These are phyloP conservation scores for Mortierella hygrophila DNA, from an alignment of 192 early-diverging fungal species.

Conservation along the genomic window DNA sequence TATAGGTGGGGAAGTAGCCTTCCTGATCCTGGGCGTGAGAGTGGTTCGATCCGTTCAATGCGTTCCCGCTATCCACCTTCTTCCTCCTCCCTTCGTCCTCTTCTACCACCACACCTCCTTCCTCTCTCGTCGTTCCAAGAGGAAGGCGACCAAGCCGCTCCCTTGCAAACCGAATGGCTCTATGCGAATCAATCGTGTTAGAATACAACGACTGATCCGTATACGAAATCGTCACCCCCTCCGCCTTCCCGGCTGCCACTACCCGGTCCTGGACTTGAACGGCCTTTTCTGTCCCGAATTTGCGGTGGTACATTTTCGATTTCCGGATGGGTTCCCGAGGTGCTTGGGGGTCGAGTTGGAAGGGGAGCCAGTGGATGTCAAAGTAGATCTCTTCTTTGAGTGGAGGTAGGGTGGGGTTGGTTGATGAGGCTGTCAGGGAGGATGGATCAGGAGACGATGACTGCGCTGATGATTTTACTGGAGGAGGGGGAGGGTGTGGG, in stretches of 20 bases:
- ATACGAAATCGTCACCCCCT: constrained; percentile 17
- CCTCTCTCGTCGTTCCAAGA: background rate
- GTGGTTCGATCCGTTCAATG: background rate
- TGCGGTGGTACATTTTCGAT: constrained; percentile 7
- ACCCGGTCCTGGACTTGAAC: constrained; percentile 10
- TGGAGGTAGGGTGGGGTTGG: background rate
- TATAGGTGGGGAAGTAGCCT: background rate
- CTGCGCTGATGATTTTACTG: background rate
- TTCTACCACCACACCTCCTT: background rate
- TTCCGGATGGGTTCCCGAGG: background rate
- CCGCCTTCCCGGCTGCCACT: background rate
- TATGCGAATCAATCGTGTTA: constrained; percentile 27
- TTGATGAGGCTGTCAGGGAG: background rate
- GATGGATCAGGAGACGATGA: background rate
- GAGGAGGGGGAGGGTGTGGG: background rate
- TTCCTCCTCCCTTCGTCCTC: background rate
- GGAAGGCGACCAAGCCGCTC: constrained; percentile 11
- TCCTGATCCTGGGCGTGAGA: background rate
- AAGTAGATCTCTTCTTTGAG: constrained; percentile 2
- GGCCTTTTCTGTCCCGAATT: constrained; percentile 14
- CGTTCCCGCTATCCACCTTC: background rate
- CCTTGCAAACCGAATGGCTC: constrained; percentile 18
- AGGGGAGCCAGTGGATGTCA: constrained; percentile 35
- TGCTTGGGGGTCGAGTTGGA: constrained; percentile 26
- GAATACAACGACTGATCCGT: constrained; percentile 19